These are phyloP conservation scores for Lumnitzera racemosa DNA, from an alignment of 345 rosid species.

Conservation along the genomic window DNA sequence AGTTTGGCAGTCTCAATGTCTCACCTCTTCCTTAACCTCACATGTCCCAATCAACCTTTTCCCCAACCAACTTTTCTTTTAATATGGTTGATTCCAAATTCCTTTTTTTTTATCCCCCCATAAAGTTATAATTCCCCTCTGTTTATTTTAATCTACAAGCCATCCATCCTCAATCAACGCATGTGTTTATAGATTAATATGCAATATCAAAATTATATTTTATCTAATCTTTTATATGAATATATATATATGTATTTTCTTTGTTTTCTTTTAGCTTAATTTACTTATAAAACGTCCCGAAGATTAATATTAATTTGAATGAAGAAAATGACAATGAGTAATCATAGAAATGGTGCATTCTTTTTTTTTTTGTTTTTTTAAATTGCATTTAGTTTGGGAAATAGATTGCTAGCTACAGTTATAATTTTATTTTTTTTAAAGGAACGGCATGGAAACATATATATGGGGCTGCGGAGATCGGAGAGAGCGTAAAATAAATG, in stretches of 20 bases:
- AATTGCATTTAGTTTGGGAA: too few species aligned
- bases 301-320: too few species aligned
- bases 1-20: not conserved
- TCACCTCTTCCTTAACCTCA: conserved; percentile 19
- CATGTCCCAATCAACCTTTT: conserved; percentile 30
- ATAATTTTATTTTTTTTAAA: too few species aligned
- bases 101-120: not conserved
- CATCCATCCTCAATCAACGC: too few species aligned
- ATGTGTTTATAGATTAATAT: not conserved
- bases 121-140: not conserved
- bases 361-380: too few species aligned
- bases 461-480: too few species aligned
- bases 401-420: too few species aligned
- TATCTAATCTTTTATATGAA: not conserved
- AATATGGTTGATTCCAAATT: conserved; percentile 18
- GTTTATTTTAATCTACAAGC: too few species aligned
- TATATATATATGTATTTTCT: not conserved
- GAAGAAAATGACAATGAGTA: too few species aligned
- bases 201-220: not conserved
- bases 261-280: not conserved
- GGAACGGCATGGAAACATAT: too few species aligned
- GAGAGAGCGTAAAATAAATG: too few species aligned
- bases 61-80: not conserved
- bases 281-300: not conserved
- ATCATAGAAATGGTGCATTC: too few species aligned